phyloP scores from a whole-genome alignment of 768 basidiomycete species.

The Plicaturopsis crispa region DNA sequence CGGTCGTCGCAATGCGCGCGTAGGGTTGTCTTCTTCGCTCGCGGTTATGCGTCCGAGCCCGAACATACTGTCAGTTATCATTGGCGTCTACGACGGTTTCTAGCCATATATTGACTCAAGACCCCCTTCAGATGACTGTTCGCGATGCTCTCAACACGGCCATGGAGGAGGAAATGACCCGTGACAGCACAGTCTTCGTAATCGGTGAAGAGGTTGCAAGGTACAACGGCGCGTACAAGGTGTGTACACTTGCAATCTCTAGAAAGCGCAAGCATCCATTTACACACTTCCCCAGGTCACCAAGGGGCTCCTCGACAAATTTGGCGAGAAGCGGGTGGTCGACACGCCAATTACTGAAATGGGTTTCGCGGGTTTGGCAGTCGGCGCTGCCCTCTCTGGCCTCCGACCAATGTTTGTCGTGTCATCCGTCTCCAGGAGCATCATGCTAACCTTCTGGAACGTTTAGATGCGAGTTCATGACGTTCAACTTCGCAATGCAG shows the following conservation, averaged over 20 bases:
- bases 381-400: slow-evolving; percentile 91
- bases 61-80: slow-evolving; percentile 41
- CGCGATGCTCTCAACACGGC: slow-evolving; percentile 96
- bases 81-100: too few species aligned
- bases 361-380: slow-evolving; percentile 96
- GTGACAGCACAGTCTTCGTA: slow-evolving; percentile 92
- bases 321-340: slow-evolving; percentile 96
- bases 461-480: slow-evolving; percentile 96
- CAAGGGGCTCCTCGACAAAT: slow-evolving; percentile 98
- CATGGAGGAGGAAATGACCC: slow-evolving; percentile 99
- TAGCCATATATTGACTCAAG: slow-evolving; percentile 11
- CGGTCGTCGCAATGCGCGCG: slow-evolving; percentile 34
- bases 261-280: slow-evolving; percentile 1
- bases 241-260: slow-evolving; percentile 19
- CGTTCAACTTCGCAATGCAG: slow-evolving; percentile 99
- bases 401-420: slow-evolving; percentile 78
- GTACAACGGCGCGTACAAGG: slow-evolving; percentile 98
- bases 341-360: slow-evolving; percentile 97
- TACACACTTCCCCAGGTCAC: slow-evolving; percentile 59
- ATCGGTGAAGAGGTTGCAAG: slow-evolving; percentile 97
- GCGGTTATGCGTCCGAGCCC: slow-evolving; percentile 59
- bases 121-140: slow-evolving; percentile 82
- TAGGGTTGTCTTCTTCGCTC: slow-evolving; percentile 33
- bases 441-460: slow-evolving; percentile 6
- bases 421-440: slow-evolving; percentile 1